Conservation (phyloP, 495 filamentous ascomycete genomes). For the Aspergillus hancockii region DNA sequence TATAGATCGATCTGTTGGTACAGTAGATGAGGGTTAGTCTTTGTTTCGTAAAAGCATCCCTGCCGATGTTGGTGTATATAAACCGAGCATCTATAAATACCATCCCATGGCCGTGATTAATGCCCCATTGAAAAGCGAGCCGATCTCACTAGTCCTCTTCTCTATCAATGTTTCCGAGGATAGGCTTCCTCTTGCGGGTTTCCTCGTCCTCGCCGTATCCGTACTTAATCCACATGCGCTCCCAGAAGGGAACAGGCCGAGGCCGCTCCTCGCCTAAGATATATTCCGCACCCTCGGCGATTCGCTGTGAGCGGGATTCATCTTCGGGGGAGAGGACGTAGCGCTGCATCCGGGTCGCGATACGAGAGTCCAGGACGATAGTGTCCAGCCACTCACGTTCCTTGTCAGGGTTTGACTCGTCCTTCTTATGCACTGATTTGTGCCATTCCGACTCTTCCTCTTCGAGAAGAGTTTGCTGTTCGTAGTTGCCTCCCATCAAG, state of each 20-base stretch:
- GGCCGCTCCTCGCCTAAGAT: slow-evolving; percentile 58
- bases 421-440: slow-evolving; percentile 71
- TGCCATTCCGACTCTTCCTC: slow-evolving; percentile 87
- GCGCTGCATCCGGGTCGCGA: slow-evolving; percentile 77
- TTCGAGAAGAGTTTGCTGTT: slow-evolving; percentile 70
- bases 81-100: neutral
- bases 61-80: neutral
- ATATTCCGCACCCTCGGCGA: slow-evolving; percentile 65
- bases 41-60: neutral
- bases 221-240: slow-evolving; percentile 46
- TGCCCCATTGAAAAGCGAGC: neutral
- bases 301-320: slow-evolving; percentile 63
- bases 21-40: neutral
- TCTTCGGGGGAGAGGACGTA: slow-evolving; percentile 65
- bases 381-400: slow-evolving; percentile 77
- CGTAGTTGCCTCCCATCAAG: slow-evolving; percentile 37
- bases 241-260: slow-evolving; percentile 38
- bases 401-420: slow-evolving; percentile 43
- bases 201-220: slow-evolving; percentile 50
- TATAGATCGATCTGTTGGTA: slow-evolving; percentile 8
- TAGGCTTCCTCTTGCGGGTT: slow-evolving; percentile 40
- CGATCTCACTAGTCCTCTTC: slow-evolving; percentile 22
- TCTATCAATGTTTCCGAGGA: slow-evolving; percentile 41
- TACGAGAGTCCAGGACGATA: slow-evolving; percentile 75
- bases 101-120: neutral